Evolutionary conservation across 1,284 basidiomycete genomes (phyloP), one percentile per base, ranked within the genome.

Genomic region (Athelia sp.): DNA sequence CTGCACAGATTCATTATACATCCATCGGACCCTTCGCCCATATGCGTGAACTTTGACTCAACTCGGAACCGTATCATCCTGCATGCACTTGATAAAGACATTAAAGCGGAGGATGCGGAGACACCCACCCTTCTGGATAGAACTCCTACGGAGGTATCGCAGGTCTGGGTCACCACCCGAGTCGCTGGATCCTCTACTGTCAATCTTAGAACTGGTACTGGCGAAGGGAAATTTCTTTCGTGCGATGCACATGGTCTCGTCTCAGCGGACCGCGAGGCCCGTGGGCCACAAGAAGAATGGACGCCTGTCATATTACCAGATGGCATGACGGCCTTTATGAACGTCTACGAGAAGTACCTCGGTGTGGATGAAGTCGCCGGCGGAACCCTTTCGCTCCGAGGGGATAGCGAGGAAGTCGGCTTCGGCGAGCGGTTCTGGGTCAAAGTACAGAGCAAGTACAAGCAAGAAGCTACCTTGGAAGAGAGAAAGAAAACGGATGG

Each of bases 391-490:
- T 78, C 87, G 52, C 67, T 97, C 18, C 75, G 93, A 47, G 90
- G 86, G 13, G 93, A 96, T 61, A 86, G 82, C 52, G 90, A 93
- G 45, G 80, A 82, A 54, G 79, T 87, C 15, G 91, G 88, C 3
- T 91, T 91, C 56, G 72, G 74, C 36, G 92, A 95, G 62, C 74
- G 84, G 13, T 92, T 93, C 64, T 87, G 82, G 78, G 81, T 95
- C 49, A 93, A 93, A 69, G 86, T 96, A 44, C 93, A 97, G 71
- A 82, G 79, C 67, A 91, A 92, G 63, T 95, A 90, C 69, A 87
- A 94, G 70, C 79, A 82, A 60, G 93, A 96, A 64, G 91, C 90
- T 3, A 74, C 86, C 44, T 83, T 91, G 54, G 87, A 90, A 64
- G 84, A 87, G 63, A 86, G 81, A 71, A 87, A 87, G 72, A 82